Conservation (phyloP, 441 rosid species). For the Viola pubescens region DNA sequence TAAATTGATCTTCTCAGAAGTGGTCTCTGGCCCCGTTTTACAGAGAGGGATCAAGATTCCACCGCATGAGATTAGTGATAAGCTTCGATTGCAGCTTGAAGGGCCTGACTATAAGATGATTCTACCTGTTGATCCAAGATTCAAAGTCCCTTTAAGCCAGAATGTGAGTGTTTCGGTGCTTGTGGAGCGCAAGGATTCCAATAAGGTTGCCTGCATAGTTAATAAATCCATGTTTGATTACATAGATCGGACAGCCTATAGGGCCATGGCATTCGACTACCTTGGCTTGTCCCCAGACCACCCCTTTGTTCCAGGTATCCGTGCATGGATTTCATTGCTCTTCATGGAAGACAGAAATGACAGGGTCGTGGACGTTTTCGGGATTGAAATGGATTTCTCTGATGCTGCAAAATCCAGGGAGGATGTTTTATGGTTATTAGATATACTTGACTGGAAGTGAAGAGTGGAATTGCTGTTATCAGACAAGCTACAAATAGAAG, state of each 20-base stretch:
- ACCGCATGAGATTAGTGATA: conserved; percentile 37
- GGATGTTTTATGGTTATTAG: conserved; percentile 82
- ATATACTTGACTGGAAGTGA: conserved; percentile 93
- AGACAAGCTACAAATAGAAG: no score
- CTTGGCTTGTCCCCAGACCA: conserved; percentile 67
- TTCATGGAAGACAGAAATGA: conserved; percentile 58
- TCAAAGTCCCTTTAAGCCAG: conserved; percentile 43
- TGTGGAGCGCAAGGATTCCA: conserved; percentile 57
- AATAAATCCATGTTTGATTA: conserved; percentile 59
- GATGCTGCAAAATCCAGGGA: conserved; percentile 71
- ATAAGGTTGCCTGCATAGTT: conserved; percentile 59
- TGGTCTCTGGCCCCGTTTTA: conserved; percentile 52
- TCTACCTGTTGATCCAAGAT: conserved; percentile 63
- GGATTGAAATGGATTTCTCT: conserved; percentile 76
- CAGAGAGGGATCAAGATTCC: conserved; percentile 46
- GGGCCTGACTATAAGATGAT: conserved; percentile 65
- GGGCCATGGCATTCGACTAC: conserved; percentile 75
- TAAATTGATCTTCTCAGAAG: conserved; percentile 58
- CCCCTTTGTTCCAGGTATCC: conserved; percentile 60
- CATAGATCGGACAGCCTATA: conserved; percentile 48
- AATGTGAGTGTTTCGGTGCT: conserved; percentile 61
- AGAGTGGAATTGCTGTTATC: background rate
- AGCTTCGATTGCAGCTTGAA: conserved; percentile 39
- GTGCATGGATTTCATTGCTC: conserved; percentile 82
- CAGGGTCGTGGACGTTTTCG: conserved; percentile 56